These are phyloP conservation scores for Acmispon strigosus DNA, from an alignment of 306 rosid species.

Conservation along the genomic window DNA sequence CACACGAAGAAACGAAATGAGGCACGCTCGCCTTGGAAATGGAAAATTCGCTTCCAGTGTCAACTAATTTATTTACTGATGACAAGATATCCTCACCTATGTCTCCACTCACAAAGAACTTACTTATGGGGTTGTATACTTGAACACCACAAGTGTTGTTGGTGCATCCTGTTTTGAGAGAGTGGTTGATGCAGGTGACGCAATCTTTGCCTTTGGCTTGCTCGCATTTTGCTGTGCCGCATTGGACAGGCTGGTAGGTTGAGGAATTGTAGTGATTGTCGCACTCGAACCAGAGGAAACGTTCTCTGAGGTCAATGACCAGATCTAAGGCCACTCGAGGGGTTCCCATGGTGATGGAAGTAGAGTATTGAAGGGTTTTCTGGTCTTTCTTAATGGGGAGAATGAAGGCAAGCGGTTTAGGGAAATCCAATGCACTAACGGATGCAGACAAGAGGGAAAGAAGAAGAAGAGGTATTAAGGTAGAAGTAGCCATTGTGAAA, in stretches of 20 bases:
- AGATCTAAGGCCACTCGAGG: conserved; percentile 1
- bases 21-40: background rate
- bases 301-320: conserved; percentile 28
- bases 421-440: background rate
- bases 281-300: conserved; percentile 34
- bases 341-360: conserved; percentile 25
- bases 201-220: conserved; percentile 2
- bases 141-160: conserved; percentile 17
- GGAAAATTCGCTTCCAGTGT: too few relatives aligned
- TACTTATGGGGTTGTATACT: conserved; percentile 13
- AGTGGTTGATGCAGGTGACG: conserved; percentile 18
- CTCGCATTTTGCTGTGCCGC: conserved; percentile 12
- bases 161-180: conserved; percentile 22
- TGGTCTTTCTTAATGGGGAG: conserved; percentile 31
- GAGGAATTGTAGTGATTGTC: conserved; percentile 18
- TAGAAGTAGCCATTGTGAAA: conserved; percentile 17
- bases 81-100: conserved; percentile 17
- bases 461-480: background rate
- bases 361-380: conserved; percentile 25
- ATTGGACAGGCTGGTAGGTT: background rate
- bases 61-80: background rate
- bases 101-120: background rate
- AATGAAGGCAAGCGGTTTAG: conserved; percentile 8
- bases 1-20: conserved; percentile 19
- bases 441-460: background rate